Conservation (phyloP, 495 filamentous ascomycete species). For the Geopyxis carbonaria region DNA sequence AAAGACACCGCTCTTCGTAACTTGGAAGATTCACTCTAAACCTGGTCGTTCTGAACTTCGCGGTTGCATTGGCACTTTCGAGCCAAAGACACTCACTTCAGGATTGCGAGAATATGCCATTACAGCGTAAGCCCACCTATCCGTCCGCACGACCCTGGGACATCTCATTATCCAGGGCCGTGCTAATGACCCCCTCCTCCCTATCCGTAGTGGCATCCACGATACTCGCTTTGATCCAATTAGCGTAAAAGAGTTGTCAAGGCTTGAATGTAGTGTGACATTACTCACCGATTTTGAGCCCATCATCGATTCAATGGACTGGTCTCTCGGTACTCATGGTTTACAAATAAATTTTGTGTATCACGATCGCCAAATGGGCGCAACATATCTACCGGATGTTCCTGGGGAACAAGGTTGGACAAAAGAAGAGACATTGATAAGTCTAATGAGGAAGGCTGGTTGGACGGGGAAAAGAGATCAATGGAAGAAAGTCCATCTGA, state of each 20-base stretch:
- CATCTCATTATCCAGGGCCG: slow-evolving; percentile 1
- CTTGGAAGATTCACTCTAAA: slow-evolving; percentile 63
- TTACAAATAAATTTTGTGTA: slow-evolving; percentile 59
- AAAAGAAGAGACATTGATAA: slow-evolving; percentile 78
- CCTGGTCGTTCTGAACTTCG: slow-evolving; percentile 50
- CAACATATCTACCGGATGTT: slow-evolving; percentile 88
- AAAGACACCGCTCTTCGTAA: slow-evolving; percentile 66
- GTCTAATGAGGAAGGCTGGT: slow-evolving; percentile 85
- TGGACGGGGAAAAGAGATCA: slow-evolving; percentile 51
- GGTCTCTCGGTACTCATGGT: slow-evolving; percentile 72
- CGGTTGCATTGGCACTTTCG: slow-evolving; percentile 95
- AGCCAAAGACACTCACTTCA: slow-evolving; percentile 49
- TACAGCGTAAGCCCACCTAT: slow-evolving; percentile 45
- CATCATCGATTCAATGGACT: slow-evolving; percentile 57
- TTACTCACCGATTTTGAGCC: slow-evolving; percentile 62
- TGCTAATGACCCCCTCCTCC: not conserved
- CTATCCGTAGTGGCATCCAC: slow-evolving; percentile 62
- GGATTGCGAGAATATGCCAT: slow-evolving; percentile 70
- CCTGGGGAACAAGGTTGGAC: slow-evolving; percentile 86
- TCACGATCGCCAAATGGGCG: slow-evolving; percentile 48
- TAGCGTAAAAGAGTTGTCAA: slow-evolving; percentile 43
- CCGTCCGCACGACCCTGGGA: not conserved
- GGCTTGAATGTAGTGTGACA: slow-evolving; percentile 53
- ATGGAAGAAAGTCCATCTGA: slow-evolving; percentile 59
- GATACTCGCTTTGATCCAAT: slow-evolving; percentile 77